Evolutionary conservation across 2,329 filamentous ascomycete genomes (phyloP).

Genomic region (Metarhizium rileyi): DNA sequence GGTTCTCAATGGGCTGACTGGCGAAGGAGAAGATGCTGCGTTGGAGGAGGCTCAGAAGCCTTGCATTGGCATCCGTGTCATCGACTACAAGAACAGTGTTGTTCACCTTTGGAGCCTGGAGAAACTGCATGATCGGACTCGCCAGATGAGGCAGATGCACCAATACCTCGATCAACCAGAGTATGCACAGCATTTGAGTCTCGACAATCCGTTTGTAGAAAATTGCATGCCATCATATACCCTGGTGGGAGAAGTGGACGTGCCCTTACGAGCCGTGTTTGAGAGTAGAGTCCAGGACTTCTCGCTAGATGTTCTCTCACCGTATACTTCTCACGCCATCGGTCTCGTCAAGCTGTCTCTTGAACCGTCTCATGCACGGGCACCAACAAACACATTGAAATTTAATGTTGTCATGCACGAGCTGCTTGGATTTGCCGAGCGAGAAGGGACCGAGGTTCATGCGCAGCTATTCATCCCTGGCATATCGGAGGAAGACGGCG

Average conservation of each 20-base stretch:
- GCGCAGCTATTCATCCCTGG: slow-evolving; percentile 94
- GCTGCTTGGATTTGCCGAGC: slow-evolving; percentile 85
- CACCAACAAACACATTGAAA: slow-evolving; percentile 84
- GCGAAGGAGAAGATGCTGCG: slow-evolving; percentile 73
- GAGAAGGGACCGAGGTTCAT: slow-evolving; percentile 91
- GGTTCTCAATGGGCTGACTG: slow-evolving; percentile 80
- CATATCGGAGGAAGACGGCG: slow-evolving; percentile 78
- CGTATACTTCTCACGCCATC: slow-evolving; percentile 82
- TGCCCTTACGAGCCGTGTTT: slow-evolving; percentile 87
- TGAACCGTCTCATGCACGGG: slow-evolving; percentile 87
- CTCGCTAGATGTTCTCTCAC: slow-evolving; percentile 78
- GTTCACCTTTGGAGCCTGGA: slow-evolving; percentile 91
- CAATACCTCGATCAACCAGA: slow-evolving; percentile 94
- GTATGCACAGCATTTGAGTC: slow-evolving; percentile 83
- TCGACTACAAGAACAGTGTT: slow-evolving; percentile 80
- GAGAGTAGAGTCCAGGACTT: slow-evolving; percentile 94
- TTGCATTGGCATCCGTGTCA: slow-evolving; percentile 79
- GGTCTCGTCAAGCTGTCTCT: slow-evolving; percentile 85
- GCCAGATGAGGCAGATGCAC: slow-evolving; percentile 92
- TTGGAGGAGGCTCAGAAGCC: slow-evolving; percentile 78
- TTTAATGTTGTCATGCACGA: slow-evolving; percentile 99
- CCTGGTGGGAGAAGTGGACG: slow-evolving; percentile 83
- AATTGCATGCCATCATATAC: slow-evolving; percentile 87
- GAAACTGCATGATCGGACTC: slow-evolving; percentile 79
- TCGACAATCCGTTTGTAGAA: slow-evolving; percentile 90